These are phyloP conservation scores for Plenodomus biglobosus DNA, from an alignment of 2,329 filamentous ascomycete species.

Conservation along the genomic window DNA sequence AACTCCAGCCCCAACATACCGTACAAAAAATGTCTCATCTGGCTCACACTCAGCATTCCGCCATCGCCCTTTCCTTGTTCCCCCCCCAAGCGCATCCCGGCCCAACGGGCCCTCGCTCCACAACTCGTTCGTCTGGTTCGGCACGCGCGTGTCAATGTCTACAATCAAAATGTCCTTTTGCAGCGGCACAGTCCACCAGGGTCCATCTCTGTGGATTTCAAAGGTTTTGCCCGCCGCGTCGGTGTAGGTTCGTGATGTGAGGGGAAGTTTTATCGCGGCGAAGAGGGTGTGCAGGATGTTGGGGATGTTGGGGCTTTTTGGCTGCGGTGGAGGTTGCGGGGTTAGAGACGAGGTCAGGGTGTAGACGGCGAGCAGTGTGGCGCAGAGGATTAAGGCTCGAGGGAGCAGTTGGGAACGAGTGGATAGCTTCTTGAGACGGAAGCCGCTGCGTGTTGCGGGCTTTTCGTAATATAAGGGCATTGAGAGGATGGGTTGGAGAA, in stretches of 20 bases:
- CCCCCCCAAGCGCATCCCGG: slow-evolving; percentile 21
- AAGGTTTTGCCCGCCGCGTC: slow-evolving; percentile 11
- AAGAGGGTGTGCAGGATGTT: slow-evolving; percentile 10
- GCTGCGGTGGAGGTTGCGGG: too few relatives aligned
- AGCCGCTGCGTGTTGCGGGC: too few relatives aligned
- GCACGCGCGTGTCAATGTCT: slow-evolving; percentile 35
- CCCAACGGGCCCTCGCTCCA: slow-evolving; percentile 24
- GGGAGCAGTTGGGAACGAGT: too few relatives aligned
- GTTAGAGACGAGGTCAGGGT: too few relatives aligned
- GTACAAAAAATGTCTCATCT: slow-evolving; percentile 47
- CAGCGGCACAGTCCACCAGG: slow-evolving; percentile 29
- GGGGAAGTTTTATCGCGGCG: slow-evolving; percentile 13
- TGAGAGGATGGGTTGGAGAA: too few relatives aligned
- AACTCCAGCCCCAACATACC: slow-evolving; percentile 8
- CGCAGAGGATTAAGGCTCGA: too few relatives aligned
- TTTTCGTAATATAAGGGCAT: too few relatives aligned
- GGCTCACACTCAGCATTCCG: slow-evolving; percentile 41
- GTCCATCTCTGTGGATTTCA: slow-evolving; percentile 15
- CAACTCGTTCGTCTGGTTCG: slow-evolving; percentile 22
- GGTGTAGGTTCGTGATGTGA: slow-evolving; percentile 11
- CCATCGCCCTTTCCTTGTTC: slow-evolving; percentile 15
- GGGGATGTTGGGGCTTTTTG: too few relatives aligned
- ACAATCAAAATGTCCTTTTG: slow-evolving; percentile 30
- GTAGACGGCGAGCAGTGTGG: too few relatives aligned
- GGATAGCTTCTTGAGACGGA: too few relatives aligned